These are phyloP conservation scores for Triticum timopheevii DNA, from an alignment of 176 grass and related monocot species.

Conservation along the genomic window DNA sequence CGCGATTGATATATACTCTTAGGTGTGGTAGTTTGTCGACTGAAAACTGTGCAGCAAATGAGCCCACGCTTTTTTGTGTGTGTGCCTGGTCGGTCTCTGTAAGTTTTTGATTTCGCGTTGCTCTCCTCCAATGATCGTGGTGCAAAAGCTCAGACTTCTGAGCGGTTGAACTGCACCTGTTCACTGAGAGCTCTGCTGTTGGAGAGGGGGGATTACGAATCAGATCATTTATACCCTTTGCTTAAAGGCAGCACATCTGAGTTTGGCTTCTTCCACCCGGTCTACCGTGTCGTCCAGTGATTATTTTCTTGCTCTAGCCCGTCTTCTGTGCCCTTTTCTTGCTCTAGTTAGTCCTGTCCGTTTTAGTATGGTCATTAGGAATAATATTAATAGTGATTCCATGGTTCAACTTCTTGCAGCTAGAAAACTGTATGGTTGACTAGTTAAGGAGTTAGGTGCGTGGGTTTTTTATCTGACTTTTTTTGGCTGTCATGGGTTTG, in stretches of 20 bases:
- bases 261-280: not conserved
- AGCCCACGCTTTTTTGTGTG: not conserved
- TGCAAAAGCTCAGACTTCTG: not conserved
- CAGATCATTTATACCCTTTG: not conserved
- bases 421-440: not conserved
- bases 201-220: not conserved
- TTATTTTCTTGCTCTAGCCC: not conserved
- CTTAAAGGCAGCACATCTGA: not conserved
- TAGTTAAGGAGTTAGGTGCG: constrained; percentile 5
- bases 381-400: constrained; percentile 19
- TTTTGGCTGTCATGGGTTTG: constrained; percentile 10
- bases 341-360: not conserved
- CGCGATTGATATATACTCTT: not conserved
- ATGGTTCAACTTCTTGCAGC: not conserved
- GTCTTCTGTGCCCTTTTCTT: constrained; percentile 4
- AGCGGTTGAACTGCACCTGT: not conserved
- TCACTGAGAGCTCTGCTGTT: not conserved
- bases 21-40: not conserved
- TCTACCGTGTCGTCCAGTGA: not conserved
- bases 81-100: not conserved
- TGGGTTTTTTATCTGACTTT: not conserved
- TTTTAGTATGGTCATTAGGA: not conserved
- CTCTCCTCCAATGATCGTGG: not conserved
- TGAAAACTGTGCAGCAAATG: not conserved
- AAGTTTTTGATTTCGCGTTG: constrained; percentile 2